Conservation (phyloP, 345 rosid species). For the Mallotus nudiflorus region DNA sequence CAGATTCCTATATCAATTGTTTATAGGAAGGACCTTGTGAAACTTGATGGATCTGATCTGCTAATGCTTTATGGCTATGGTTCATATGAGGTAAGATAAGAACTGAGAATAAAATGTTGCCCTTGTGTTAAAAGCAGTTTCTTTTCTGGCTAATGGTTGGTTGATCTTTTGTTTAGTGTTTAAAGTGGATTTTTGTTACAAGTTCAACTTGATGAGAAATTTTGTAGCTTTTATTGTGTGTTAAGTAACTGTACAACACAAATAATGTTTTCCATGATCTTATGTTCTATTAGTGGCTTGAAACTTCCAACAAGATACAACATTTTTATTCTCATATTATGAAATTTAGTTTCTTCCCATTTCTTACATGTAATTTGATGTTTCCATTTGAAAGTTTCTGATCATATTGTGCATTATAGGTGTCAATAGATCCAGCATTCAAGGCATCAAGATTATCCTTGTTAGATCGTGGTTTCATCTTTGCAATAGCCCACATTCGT, state of each 20-base stretch:
- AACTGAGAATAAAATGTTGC: background rate
- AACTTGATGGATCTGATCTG: constrained; percentile 84
- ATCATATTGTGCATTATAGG: constrained; percentile 32
- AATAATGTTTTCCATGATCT: background rate
- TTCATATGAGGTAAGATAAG: constrained; percentile 80
- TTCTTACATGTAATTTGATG: background rate
- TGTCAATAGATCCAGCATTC: constrained; percentile 68
- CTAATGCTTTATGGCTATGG: constrained; percentile 88
- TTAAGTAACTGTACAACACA: background rate
- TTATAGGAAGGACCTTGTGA: constrained; percentile 67
- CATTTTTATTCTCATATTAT: background rate
- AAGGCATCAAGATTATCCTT: constrained; percentile 73
- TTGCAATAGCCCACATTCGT: constrained; percentile 86
- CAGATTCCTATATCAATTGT: constrained; percentile 82
- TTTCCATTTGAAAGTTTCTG: constrained; percentile 4
- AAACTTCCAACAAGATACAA: background rate
- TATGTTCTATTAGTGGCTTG: background rate
- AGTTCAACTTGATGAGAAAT: background rate
- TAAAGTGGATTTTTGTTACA: background rate
- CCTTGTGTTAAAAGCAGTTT: background rate
- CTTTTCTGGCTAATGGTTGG: background rate
- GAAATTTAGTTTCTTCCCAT: background rate
- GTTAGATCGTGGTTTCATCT: constrained; percentile 87
- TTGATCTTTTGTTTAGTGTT: background rate
- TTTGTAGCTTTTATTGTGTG: background rate